These are phyloP conservation scores for Leccinum arenicola DNA, from an alignment of 768 basidiomycete genomes.

Conservation along the genomic window DNA sequence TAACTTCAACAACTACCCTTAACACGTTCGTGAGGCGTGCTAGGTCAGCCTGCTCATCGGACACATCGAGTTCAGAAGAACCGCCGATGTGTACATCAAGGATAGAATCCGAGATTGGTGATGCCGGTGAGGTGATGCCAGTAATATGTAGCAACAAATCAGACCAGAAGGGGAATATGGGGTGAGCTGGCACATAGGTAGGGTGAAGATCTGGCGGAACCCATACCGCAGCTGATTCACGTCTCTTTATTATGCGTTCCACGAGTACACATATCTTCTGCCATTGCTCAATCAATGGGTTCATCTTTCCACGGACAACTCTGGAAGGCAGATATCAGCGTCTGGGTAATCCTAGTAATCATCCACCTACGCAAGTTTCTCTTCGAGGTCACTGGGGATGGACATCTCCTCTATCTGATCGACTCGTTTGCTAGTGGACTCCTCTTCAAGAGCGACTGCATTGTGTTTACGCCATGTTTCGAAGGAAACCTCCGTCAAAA, in stretches of 20 bases:
- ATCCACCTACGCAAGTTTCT: constrained; percentile 69
- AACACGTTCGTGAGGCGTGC: constrained; percentile 81
- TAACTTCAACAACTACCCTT: constrained; percentile 73
- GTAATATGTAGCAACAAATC: constrained; percentile 32
- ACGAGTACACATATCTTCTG: constrained; percentile 83
- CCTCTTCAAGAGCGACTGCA: constrained; percentile 79
- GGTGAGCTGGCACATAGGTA: constrained; percentile 67
- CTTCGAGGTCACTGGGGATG: constrained; percentile 89
- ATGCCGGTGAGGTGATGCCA: constrained; percentile 27
- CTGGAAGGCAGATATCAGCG: constrained; percentile 38
- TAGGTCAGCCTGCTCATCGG: constrained; percentile 69
- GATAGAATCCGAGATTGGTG: constrained; percentile 12
- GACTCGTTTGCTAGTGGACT: constrained; percentile 74
- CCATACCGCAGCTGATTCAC: constrained; percentile 91
- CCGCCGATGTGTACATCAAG: constrained; percentile 9
- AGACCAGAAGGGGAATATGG: constrained; percentile 53
- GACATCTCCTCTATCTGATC: constrained; percentile 86
- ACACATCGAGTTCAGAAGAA: constrained; percentile 25
- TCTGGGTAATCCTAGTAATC: neutral
- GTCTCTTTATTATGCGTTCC: constrained; percentile 86
- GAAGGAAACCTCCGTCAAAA: constrained; percentile 80
- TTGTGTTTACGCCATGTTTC: constrained; percentile 86
- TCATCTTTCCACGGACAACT: constrained; percentile 72
- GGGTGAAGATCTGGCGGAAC: constrained; percentile 57
- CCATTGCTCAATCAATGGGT: constrained; percentile 83